phyloP scores from a whole-genome alignment of 2,329 filamentous ascomycete genomes.

The Aspergillus thermomutatus region DNA sequence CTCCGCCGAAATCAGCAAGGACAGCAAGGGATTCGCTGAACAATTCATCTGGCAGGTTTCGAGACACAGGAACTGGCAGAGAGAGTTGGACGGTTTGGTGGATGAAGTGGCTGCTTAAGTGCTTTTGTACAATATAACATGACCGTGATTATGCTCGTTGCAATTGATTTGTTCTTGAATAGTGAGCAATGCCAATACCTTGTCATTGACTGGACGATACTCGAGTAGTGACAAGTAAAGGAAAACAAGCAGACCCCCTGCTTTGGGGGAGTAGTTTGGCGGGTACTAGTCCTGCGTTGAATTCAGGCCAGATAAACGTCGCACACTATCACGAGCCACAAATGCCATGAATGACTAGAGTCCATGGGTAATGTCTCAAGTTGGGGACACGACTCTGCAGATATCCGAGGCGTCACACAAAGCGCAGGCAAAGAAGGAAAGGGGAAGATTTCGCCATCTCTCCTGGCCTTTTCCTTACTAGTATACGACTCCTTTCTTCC shows the following conservation, averaged over 20 bases:
- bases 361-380: too few species aligned
- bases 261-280: not conserved
- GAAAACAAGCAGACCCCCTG: too few species aligned
- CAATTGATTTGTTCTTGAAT: too few species aligned
- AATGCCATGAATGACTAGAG: not conserved
- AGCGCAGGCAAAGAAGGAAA: not conserved
- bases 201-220: too few species aligned
- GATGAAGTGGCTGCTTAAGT: conserved; percentile 65
- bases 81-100: conserved; percentile 70
- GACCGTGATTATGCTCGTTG: too few species aligned
- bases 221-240: too few species aligned
- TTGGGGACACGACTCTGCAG: not conserved
- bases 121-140: too few species aligned
- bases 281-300: not conserved
- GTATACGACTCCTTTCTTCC: not conserved
- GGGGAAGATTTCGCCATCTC: not conserved
- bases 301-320: not conserved
- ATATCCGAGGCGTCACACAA: not conserved
- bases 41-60: conserved; percentile 65
- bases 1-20: conserved; percentile 60
- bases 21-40: conserved; percentile 65
- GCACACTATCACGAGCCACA: not conserved
- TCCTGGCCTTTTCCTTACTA: not conserved
- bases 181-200: too few species aligned
- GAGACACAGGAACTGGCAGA: conserved; percentile 68